phyloP scores from a whole-genome alignment of 768 basidiomycete genomes.

The Boletellus ananas region DNA sequence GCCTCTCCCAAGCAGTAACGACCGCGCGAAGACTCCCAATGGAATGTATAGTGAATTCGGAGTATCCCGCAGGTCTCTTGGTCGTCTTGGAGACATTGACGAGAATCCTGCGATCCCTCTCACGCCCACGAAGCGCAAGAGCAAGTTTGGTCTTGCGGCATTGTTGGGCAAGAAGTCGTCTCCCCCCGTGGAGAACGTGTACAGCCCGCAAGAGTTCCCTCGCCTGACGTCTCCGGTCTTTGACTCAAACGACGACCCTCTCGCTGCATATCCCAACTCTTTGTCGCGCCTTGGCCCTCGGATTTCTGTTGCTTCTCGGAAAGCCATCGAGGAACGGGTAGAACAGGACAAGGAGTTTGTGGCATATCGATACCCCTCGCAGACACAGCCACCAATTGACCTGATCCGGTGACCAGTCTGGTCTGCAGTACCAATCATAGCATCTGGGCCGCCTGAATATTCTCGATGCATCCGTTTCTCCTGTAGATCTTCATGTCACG shows the following conservation, averaged over 20 bases:
- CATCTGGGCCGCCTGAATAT: conserved; percentile 7
- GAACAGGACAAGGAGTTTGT: conserved; percentile 83
- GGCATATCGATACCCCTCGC: conserved; percentile 83
- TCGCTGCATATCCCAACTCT: conserved; percentile 45
- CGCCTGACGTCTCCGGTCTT: conserved; percentile 40
- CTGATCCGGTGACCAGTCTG: conserved; percentile 43
- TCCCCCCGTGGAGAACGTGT: conserved; percentile 30
- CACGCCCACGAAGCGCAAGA: conserved; percentile 58
- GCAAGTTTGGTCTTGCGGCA: conserved; percentile 65
- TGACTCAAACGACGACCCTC: conserved; percentile 48
- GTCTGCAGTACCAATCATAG: background rate
- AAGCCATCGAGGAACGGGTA: conserved; percentile 74
- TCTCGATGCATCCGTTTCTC: conserved; percentile 6
- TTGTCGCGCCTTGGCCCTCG: conserved; percentile 49
- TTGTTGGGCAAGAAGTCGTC: conserved; percentile 58
- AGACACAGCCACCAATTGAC: conserved; percentile 59
- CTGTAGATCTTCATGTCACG: conserved; percentile 19
- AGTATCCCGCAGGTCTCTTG: conserved; percentile 56
- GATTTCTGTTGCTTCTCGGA: conserved; percentile 63
- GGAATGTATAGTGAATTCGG: conserved; percentile 74
- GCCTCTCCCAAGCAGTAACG: conserved; percentile 37
- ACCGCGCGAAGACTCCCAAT: conserved; percentile 31
- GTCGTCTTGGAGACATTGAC: conserved; percentile 31
- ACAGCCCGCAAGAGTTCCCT: conserved; percentile 46
- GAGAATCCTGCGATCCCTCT: conserved; percentile 28